phyloP scores from a whole-genome alignment of 352 stramenopile genomes.

The Achlya hypogyna region DNA sequence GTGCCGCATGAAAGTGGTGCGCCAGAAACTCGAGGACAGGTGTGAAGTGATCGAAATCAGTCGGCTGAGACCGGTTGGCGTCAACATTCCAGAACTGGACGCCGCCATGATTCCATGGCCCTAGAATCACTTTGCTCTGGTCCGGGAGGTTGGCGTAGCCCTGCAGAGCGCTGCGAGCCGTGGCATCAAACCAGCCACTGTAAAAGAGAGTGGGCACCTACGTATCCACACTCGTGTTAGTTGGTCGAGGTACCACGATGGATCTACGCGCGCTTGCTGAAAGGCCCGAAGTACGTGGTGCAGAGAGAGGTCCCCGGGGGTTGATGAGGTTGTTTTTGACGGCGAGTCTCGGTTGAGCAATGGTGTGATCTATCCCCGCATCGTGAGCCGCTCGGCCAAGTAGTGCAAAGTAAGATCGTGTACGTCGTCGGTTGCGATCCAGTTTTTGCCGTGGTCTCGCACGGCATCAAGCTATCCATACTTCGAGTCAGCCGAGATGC shows the following conservation, averaged over 20 bases:
- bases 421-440: background rate
- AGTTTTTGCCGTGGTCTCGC: background rate
- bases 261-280: background rate
- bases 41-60: background rate
- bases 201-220: constrained; percentile 16
- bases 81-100: constrained; percentile 2
- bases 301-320: constrained; percentile 1
- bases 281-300: background rate
- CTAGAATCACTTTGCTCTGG: constrained; percentile 7
- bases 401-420: no score
- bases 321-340: background rate
- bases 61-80: background rate
- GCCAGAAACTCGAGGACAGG: background rate
- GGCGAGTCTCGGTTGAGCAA: background rate
- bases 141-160: background rate
- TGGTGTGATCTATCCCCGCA: constrained; percentile 10
- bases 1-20: background rate
- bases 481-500: no score
- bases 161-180: constrained; percentile 2
- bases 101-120: constrained; percentile 13
- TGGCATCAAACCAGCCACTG: constrained; percentile 8
- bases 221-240: background rate
- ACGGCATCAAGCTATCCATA: background rate
- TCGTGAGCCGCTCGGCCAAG: background rate
- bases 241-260: background rate